Evolutionary conservation across 2,329 filamentous ascomycete genomes (phyloP).

Genomic region (Basipetospora sp.): DNA sequence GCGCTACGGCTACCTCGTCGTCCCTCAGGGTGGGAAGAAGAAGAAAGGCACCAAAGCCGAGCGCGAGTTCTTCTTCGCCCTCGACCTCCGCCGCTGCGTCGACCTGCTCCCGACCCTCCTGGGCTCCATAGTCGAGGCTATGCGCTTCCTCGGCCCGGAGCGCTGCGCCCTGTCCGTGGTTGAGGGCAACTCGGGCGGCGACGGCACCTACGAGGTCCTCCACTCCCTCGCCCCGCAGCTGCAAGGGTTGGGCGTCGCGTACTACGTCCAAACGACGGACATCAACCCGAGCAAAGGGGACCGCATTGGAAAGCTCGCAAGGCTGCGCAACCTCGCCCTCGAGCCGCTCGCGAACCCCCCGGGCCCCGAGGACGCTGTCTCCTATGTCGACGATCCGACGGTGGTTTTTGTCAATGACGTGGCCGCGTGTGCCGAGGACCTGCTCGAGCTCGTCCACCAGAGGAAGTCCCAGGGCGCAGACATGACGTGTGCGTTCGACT

Average conservation of each 20-base stretch:
- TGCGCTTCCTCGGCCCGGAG: slow-evolving; percentile 32
- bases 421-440: slow-evolving; percentile 35
- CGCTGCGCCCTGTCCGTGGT: slow-evolving; percentile 36
- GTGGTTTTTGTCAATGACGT: slow-evolving; percentile 42
- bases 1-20: slow-evolving; percentile 3
- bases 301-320: slow-evolving; percentile 32
- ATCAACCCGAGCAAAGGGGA: slow-evolving; percentile 27
- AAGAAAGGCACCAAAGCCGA: no score
- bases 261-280: slow-evolving; percentile 26
- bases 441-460: slow-evolving; percentile 41
- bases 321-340: slow-evolving; percentile 38
- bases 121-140: slow-evolving; percentile 32
- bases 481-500: slow-evolving; percentile 47
- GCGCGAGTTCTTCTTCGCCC: slow-evolving; percentile 4
- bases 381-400: slow-evolving; percentile 22
- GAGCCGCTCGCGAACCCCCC: slow-evolving; percentile 24
- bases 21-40: no score
- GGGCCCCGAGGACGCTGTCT: neutral
- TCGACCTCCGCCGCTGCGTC: neutral
- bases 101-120: slow-evolving; percentile 12
- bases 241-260: slow-evolving; percentile 20
- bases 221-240: slow-evolving; percentile 22
- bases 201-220: slow-evolving; percentile 36
- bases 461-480: slow-evolving; percentile 29
- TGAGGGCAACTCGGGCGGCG: slow-evolving; percentile 33